These are phyloP conservation scores for Linanthus parryae DNA, from an alignment of 148 eudicot species.

Conservation along the genomic window DNA sequence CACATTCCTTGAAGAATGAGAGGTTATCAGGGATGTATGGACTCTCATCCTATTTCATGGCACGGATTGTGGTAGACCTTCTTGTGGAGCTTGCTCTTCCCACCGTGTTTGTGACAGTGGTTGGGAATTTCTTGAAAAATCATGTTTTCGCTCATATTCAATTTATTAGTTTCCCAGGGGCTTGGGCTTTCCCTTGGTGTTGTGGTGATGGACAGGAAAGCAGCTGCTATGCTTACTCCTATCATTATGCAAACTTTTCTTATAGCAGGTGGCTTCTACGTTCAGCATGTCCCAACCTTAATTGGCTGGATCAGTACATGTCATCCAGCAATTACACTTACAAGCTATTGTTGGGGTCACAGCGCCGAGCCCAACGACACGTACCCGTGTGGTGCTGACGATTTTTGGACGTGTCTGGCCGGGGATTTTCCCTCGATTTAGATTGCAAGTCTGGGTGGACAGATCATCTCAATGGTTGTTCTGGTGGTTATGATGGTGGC, in stretches of 20 bases:
- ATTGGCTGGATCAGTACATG: conserved; percentile 70
- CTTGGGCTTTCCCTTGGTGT: conserved; percentile 85
- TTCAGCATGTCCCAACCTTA: conserved; percentile 64
- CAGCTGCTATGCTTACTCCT: conserved; percentile 77
- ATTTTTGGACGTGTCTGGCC: conserved; percentile 58
- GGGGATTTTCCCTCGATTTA: conserved; percentile 26
- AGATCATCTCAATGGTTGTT: no score
- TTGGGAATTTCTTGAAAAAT: conserved; percentile 49
- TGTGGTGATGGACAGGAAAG: conserved; percentile 84
- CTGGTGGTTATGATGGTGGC: conserved; percentile 58
- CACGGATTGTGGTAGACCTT: conserved; percentile 71
- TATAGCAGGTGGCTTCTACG: conserved; percentile 84
- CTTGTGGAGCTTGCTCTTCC: conserved; percentile 96
- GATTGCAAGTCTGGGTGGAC: no score
- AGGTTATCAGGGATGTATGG: conserved; percentile 86
- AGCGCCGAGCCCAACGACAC: conserved; percentile 17
- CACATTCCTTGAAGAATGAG: conserved; percentile 95
- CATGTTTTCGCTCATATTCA: conserved; percentile 45
- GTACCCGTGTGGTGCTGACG: conserved; percentile 47
- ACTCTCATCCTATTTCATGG: conserved; percentile 75
- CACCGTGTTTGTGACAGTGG: conserved; percentile 45
- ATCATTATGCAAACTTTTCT: conserved; percentile 83
- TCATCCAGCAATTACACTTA: conserved; percentile 65
- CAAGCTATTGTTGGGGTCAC: conserved; percentile 57
- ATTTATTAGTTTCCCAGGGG: conserved; percentile 82